These are phyloP conservation scores for Hura crepitans DNA, from an alignment of 441 rosid species.

Conservation along the genomic window DNA sequence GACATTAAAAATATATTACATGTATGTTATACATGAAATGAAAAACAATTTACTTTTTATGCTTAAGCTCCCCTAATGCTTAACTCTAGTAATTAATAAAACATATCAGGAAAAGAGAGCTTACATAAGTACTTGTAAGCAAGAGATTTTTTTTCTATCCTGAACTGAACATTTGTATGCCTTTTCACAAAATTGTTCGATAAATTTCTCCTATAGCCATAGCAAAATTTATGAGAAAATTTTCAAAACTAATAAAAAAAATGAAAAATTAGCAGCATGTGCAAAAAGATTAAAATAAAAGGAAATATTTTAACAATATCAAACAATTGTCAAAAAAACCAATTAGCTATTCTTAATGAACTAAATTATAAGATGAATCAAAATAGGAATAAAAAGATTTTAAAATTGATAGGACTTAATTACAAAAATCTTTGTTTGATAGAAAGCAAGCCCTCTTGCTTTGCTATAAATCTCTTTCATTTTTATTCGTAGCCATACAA, in stretches of 20 bases:
- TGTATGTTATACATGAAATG: not conserved
- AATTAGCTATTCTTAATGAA: too few species aligned
- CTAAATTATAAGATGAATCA: too few species aligned
- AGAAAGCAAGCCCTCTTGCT: too few species aligned
- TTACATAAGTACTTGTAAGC: constrained; percentile 72
- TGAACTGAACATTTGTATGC: constrained; percentile 45
- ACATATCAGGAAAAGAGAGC: not conserved
- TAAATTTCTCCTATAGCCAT: constrained; percentile 61
- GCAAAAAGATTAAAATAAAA: too few species aligned
- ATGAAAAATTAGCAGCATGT: not conserved
- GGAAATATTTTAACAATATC: too few species aligned
- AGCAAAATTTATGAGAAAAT: constrained; percentile 12
- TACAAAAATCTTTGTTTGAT: too few species aligned
- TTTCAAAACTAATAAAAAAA: not conserved
- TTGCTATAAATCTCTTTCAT: too few species aligned
- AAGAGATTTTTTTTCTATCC: constrained; percentile 57
- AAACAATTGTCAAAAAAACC: too few species aligned
- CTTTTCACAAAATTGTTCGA: constrained; percentile 60
- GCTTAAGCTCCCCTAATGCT: not conserved
- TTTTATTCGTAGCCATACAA: too few species aligned
- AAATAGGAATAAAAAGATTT: too few species aligned
- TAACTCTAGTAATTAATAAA: not conserved
- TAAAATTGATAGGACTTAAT: too few species aligned
- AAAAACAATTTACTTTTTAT: not conserved
- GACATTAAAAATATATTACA: not conserved